phyloP scores from a whole-genome alignment of 2,329 filamentous ascomycete genomes.

The Fusarium sp. region DNA sequence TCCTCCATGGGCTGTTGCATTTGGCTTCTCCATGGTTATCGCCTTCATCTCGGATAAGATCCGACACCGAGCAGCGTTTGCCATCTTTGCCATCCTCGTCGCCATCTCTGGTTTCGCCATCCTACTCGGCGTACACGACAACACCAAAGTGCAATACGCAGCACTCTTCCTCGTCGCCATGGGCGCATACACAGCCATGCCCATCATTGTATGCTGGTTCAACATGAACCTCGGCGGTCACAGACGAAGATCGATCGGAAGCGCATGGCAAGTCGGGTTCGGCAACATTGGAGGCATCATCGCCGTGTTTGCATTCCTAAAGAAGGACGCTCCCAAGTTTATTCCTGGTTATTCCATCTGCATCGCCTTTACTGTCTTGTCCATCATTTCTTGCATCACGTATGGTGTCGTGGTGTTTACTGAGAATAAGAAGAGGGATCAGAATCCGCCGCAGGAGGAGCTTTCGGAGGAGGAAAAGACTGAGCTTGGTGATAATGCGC shows the following conservation, averaged over 20 bases:
- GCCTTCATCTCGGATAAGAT: constrained; percentile 75
- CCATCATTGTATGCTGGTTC: constrained; percentile 84
- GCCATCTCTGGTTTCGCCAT: constrained; percentile 78
- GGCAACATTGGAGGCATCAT: constrained; percentile 83
- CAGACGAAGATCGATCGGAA: constrained; percentile 72
- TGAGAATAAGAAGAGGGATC: constrained; percentile 68
- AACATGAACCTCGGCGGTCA: constrained; percentile 81
- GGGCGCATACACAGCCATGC: constrained; percentile 87
- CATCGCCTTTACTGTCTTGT: constrained; percentile 75
- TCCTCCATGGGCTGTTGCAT: constrained; percentile 71
- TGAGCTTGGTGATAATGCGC: constrained; percentile 65
- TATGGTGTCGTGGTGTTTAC: constrained; percentile 67
- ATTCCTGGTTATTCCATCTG: constrained; percentile 78
- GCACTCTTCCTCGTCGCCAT: constrained; percentile 83
- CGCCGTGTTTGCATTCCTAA: constrained; percentile 73
- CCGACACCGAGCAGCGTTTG: constrained; percentile 77
- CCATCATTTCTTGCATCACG: constrained; percentile 64
- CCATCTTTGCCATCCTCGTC: constrained; percentile 71
- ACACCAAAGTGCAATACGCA: constrained; percentile 73
- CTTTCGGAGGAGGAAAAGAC: constrained; percentile 69
- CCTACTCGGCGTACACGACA: constrained; percentile 73
- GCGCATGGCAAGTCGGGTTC: constrained; percentile 79
- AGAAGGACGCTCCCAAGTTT: constrained; percentile 72
- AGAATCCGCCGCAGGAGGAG: constrained; percentile 49
- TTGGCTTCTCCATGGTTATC: constrained; percentile 77